These are phyloP conservation scores for Nemania sp. DNA, from an alignment of 2,329 filamentous ascomycete species.

Conservation along the genomic window DNA sequence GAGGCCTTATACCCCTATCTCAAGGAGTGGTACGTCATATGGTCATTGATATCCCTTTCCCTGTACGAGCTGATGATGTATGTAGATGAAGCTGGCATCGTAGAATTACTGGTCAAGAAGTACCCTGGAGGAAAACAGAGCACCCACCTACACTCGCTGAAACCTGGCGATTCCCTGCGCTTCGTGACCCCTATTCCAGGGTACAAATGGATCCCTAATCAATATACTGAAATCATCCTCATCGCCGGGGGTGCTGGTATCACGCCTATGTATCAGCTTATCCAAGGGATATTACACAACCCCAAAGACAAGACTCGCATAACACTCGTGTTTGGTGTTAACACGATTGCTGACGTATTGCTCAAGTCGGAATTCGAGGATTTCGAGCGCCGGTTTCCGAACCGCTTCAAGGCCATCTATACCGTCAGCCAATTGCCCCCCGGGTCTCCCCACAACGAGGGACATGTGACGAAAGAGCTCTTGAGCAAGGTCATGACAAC, in stretches of 20 bases:
- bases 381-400: slow-evolving; percentile 53
- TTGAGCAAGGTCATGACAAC: slow-evolving; percentile 51
- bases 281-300: slow-evolving; percentile 63
- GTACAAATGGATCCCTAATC: slow-evolving; percentile 57
- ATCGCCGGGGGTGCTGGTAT: slow-evolving; percentile 75
- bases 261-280: slow-evolving; percentile 69
- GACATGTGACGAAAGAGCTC: slow-evolving; percentile 60
- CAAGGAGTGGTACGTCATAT: slow-evolving; percentile 47
- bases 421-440: slow-evolving; percentile 54
- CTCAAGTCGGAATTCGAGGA: slow-evolving; percentile 58
- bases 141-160: slow-evolving; percentile 66
- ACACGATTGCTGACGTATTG: slow-evolving; percentile 64
- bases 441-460: slow-evolving; percentile 51
- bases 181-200: slow-evolving; percentile 59
- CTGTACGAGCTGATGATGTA: slow-evolving; percentile 4
- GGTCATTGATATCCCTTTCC: neutral
- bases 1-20: slow-evolving; percentile 69
- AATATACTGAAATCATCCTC: slow-evolving; percentile 58
- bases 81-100: slow-evolving; percentile 56
- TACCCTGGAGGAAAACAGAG: slow-evolving; percentile 69
- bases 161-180: slow-evolving; percentile 62
- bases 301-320: slow-evolving; percentile 64
- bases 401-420: slow-evolving; percentile 60
- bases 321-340: slow-evolving; percentile 68
- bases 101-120: slow-evolving; percentile 69